These are phyloP conservation scores for Phyllosticta citriasiana DNA, from an alignment of 2,329 filamentous ascomycete genomes.

Conservation along the genomic window DNA sequence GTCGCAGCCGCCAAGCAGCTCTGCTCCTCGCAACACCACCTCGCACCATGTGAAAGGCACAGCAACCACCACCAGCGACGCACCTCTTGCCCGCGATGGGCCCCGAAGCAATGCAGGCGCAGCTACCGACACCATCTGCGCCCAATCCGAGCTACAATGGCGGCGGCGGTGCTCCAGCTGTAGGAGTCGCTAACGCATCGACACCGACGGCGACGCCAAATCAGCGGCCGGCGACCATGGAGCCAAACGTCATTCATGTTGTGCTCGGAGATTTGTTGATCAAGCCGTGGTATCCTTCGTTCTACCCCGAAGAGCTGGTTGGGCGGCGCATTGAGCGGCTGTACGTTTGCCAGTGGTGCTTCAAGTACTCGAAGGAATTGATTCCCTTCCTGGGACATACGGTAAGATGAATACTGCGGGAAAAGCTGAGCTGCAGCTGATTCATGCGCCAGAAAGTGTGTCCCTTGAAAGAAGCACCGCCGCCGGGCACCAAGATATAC, in stretches of 20 bases:
- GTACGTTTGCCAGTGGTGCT: conserved; percentile 87
- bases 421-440: not conserved
- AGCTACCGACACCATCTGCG: not conserved
- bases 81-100: conserved; percentile 2
- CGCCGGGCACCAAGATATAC: conserved; percentile 68
- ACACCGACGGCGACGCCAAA: conserved; percentile 1
- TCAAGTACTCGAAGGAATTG: conserved; percentile 68
- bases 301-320: conserved; percentile 61
- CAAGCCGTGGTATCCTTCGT: conserved; percentile 86
- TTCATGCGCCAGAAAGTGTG: conserved; percentile 31
- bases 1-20: not conserved
- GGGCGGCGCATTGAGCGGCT: conserved; percentile 42
- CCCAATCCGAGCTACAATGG: conserved; percentile 8
- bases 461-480: conserved; percentile 30
- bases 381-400: conserved; percentile 39
- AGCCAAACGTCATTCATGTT: conserved; percentile 78
- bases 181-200: not conserved
- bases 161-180: not conserved
- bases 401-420: conserved; percentile 19
- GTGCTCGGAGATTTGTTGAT: conserved; percentile 77
- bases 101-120: conserved; percentile 4
- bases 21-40: not conserved
- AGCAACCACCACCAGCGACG: not conserved
- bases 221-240: conserved; percentile 21
- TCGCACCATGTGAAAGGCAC: conserved; percentile 6